Percentiles rank a stretch among this genome's conserved stretches.
phyloP scores from a whole-genome alignment of 2,329 filamentous ascomycete genomes.

The Didymosphaeria variabile region DNA sequence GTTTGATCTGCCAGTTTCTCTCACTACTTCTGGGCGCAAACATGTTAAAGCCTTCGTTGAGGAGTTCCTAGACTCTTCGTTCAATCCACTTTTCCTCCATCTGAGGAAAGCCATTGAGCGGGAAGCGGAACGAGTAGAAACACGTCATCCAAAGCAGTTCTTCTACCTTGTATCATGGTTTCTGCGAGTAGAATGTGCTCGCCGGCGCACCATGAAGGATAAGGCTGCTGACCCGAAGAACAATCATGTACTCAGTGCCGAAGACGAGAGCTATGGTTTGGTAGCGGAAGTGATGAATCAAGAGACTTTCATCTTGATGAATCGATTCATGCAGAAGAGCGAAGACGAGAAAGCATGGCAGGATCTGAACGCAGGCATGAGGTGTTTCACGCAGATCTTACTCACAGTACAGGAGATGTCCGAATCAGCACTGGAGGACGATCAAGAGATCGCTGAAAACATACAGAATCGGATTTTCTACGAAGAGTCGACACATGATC shows the following conservation, averaged over 20 bases:
- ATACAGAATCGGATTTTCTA: constrained; percentile 98
- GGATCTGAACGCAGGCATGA: constrained; percentile 86
- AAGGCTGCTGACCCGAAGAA: constrained; percentile 61
- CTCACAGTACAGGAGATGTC: constrained; percentile 94
- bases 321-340: constrained; percentile 79
- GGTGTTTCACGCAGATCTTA: constrained; percentile 93
- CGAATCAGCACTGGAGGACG: constrained; percentile 83
- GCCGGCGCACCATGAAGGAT: constrained; percentile 66
- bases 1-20: constrained; percentile 75
- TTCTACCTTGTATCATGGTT: constrained; percentile 97
- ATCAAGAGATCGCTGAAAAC: constrained; percentile 97
- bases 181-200: constrained; percentile 80
- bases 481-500: constrained; percentile 92
- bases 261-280: constrained; percentile 80
- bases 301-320: constrained; percentile 91
- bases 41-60: constrained; percentile 85
- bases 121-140: constrained; percentile 81
- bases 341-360: constrained; percentile 87
- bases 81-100: constrained; percentile 87
- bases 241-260: constrained; percentile 51
- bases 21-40: constrained; percentile 77
- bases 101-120: constrained; percentile 89
- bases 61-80: constrained; percentile 93
- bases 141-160: constrained; percentile 82
- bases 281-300: constrained; percentile 92